phyloP scores from a whole-genome alignment of 352 stramenopile species.

The Proteromonas lacertae region DNA sequence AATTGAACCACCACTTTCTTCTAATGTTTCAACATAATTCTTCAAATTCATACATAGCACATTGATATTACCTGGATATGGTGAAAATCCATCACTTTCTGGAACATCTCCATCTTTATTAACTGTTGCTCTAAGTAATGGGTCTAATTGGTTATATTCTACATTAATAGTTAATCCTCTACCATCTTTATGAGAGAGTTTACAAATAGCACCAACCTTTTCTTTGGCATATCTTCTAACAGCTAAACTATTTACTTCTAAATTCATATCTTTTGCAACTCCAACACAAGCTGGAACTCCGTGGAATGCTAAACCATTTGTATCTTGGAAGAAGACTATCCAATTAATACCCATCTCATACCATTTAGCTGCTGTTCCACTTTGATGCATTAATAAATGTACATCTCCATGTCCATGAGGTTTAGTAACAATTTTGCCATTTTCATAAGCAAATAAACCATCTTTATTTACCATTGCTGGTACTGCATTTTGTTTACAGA shows the following conservation, averaged over 20 bases:
- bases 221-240: constrained; percentile 66
- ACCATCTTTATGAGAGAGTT: constrained; percentile 19
- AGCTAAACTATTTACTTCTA: constrained; percentile 58
- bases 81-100: constrained; percentile 27
- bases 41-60: constrained; percentile 36
- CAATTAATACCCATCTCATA: constrained; percentile 29
- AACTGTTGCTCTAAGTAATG: constrained; percentile 27
- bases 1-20: constrained; percentile 25
- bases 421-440: constrained; percentile 62
- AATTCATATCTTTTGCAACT: constrained; percentile 31
- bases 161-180: constrained; percentile 46
- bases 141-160: constrained; percentile 78
- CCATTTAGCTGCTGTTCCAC: constrained; percentile 28
- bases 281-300: constrained; percentile 44
- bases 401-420: constrained; percentile 91
- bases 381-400: constrained; percentile 50
- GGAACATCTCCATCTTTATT: constrained; percentile 23
- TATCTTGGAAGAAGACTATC: constrained; percentile 83
- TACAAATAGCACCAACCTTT: constrained; percentile 40
- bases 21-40: constrained; percentile 18
- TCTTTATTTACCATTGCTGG: constrained; percentile 34
- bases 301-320: constrained; percentile 72
- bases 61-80: constrained; percentile 61
- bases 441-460: constrained; percentile 28
- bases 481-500: constrained; percentile 92